Evolutionary conservation across 768 basidiomycete genomes (phyloP), one percentile per base, ranked within the genome.

Genomic region (Phlebiopsis gigantea): DNA sequence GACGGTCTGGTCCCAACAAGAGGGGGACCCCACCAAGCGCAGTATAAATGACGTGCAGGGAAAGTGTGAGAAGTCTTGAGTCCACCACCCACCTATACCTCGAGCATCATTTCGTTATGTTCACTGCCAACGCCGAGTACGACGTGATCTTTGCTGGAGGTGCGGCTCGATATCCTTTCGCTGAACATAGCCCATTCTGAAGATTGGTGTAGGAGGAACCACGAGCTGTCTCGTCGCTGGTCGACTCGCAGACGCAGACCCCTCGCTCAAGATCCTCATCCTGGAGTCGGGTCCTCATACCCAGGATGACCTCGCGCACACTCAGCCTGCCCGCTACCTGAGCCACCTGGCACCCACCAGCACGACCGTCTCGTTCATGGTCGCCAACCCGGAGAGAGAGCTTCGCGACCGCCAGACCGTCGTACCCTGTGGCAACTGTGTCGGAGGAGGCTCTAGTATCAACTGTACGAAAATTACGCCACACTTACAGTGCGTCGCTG

Each of bases 371-470:
- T 75, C 75, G 2, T 71, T 73, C 57, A 72, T 84, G 56, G 47
- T 51, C 4, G 64, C 61, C 7, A 69, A 69, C 22, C 72, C 75
- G 5, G 78, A 77, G 60, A 69, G 71, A 0, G 78, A 74, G 54
- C 68, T 77, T 34, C 72, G 65, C 15, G 79, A 77, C 4, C 82
- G 85, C 3, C 62, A 70, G 4, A 62, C 71, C 4, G 46, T 79
- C 34, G 73, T 83, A 4, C 72, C 75, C 0, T 64, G 70, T 25
- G 84, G 79, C 0, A 73, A 78, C 52, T 77, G 75, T 42, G 62
- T 88, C 5, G 85, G 86, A 3, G 86, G 85, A 5, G 85, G 84
- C 0, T 84, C 83, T 0, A 71, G 72, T 52, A 76, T 87, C 17
- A 87, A 86, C 60, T 82, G 84, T 83, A 46, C 46, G 67, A 41